phyloP scores from a whole-genome alignment of 2,329 filamentous ascomycete genomes.

The Exophiala sp. region DNA sequence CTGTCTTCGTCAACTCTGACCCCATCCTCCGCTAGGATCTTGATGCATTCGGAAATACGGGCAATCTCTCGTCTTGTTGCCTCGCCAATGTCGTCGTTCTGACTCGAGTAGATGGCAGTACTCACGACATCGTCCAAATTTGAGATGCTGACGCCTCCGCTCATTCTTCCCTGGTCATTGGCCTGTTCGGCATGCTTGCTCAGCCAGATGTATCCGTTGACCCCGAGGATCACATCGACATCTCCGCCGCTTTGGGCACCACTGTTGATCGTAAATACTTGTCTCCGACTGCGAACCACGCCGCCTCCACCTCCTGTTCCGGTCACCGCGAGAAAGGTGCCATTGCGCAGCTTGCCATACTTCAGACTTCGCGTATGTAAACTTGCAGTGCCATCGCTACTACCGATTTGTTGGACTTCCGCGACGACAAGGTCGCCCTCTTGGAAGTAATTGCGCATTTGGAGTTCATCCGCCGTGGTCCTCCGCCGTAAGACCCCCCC shows the following conservation, averaged over 20 bases:
- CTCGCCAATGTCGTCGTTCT: slow-evolving; percentile 77
- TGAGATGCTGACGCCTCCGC: slow-evolving; percentile 57
- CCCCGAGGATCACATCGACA: slow-evolving; percentile 81
- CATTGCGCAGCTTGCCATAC: slow-evolving; percentile 93
- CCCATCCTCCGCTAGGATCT: slow-evolving; percentile 73
- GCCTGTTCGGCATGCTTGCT: slow-evolving; percentile 68
- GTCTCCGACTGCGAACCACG: slow-evolving; percentile 74
- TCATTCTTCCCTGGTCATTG: slow-evolving; percentile 34
- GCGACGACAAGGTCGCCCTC: slow-evolving; percentile 92
- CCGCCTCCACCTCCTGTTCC: slow-evolving; percentile 71
- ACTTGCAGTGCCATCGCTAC: slow-evolving; percentile 75
- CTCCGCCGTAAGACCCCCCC: slow-evolving; percentile 86
- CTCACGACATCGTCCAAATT: slow-evolving; percentile 82
- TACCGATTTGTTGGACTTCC: slow-evolving; percentile 78
- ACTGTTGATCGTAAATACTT: slow-evolving; percentile 70
- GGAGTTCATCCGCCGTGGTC: slow-evolving; percentile 92
- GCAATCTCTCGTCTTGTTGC: slow-evolving; percentile 83
- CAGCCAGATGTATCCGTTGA: slow-evolving; percentile 97
- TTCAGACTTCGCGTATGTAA: slow-evolving; percentile 86
- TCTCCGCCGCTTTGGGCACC: slow-evolving; percentile 43
- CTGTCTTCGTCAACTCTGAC: slow-evolving; percentile 85
- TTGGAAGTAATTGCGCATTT: slow-evolving; percentile 94
- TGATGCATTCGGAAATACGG: slow-evolving; percentile 71
- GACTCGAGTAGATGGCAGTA: slow-evolving; percentile 82
- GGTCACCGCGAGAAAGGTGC: slow-evolving; percentile 74